Evolutionary conservation across 352 stramenopile genomes (phyloP), one percentile per base, ranked within the genome.

Genomic region (Phytophthora lateralis): DNA sequence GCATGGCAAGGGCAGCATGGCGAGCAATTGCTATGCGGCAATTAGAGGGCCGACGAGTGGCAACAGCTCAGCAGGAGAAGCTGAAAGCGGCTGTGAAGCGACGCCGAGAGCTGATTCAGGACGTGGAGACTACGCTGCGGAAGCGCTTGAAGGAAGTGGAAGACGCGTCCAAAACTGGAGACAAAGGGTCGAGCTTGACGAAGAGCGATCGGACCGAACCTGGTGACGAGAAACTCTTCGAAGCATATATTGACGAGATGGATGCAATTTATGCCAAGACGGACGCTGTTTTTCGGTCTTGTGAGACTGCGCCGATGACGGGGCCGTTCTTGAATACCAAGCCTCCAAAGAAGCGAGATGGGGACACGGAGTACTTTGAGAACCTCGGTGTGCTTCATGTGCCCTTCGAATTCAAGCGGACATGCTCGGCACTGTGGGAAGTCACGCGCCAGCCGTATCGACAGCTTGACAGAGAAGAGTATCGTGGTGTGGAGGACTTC

Each of bases 231-330:
- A 35, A 42, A 29, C 39, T 75, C 21, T 68, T 75, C 21, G 61
- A 71, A 34, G 61, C 61, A 10, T 75, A 71, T 51, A 51, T 75
- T 20, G 39, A 50, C 2, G 66, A 75, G 5, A 26, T 75, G 43
- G 66, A 71, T 26, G 29, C 52, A 1, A 61, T 69, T 27, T 75
- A 75, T 14, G 61, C 66, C 34, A 59, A 58, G 35, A 71, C 54
- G 51, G 60, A 74, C 39, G 51, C 37, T 35, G 60, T 59, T 1
- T 61, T 71, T n/a, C 34, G 38, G 18, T 46, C 55, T 15, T 68
- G 20, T 18, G 42, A 52, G 3, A 57, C 11, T 0, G 12, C 29
- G 7, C 61, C 54, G 18, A 65, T 6, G 32, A 32, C 24, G 6
- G 53, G 60, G 2, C 45, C 46, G 20, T 69, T 64, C 37, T 10